phyloP scores from a whole-genome alignment of 257 asterid genomes.

The Schizonepeta tenuifolia region DNA sequence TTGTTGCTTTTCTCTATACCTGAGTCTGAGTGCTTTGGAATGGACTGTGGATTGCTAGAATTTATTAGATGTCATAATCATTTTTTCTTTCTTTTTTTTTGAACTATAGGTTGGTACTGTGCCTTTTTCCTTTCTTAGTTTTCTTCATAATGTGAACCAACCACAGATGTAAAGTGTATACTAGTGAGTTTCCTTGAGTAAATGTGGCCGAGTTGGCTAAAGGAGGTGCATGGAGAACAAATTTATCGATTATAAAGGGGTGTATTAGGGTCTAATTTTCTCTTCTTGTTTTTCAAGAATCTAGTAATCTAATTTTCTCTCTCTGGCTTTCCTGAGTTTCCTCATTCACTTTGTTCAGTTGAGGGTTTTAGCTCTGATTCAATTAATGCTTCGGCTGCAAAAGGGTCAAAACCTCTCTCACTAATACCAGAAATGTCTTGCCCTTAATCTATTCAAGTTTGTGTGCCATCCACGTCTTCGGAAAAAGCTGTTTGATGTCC shows the following conservation, averaged over 20 bases:
- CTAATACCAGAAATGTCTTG: not conserved
- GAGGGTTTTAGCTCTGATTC: conserved; percentile 20
- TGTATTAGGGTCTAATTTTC: not conserved
- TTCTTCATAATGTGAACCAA: not conserved
- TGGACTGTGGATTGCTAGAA: not conserved
- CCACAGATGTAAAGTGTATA: not conserved
- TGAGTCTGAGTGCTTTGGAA: not conserved
- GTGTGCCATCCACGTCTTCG: conserved; percentile 4
- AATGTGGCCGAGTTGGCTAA: conserved; percentile 16
- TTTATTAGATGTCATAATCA: not conserved
- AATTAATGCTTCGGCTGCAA: not conserved
- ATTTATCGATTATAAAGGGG: conserved; percentile 15
- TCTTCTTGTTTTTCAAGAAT: not conserved
- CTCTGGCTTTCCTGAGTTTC: not conserved
- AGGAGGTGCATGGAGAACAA: not conserved
- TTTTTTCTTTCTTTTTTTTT: too few relatives aligned
- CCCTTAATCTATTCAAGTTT: not conserved
- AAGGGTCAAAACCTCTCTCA: not conserved
- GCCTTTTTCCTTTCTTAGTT: conserved; percentile 5
- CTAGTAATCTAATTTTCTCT: not conserved
- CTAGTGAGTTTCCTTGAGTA: not conserved
- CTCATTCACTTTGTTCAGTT: not conserved
- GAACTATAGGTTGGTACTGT: not conserved
- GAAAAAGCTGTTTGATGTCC: not conserved
- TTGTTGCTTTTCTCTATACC: not conserved